Percentiles rank a stretch among this genome's conserved stretches.
These are phyloP conservation scores for Glycyrrhiza uralensis DNA, from an alignment of 306 rosid species.

Conservation along the genomic window DNA sequence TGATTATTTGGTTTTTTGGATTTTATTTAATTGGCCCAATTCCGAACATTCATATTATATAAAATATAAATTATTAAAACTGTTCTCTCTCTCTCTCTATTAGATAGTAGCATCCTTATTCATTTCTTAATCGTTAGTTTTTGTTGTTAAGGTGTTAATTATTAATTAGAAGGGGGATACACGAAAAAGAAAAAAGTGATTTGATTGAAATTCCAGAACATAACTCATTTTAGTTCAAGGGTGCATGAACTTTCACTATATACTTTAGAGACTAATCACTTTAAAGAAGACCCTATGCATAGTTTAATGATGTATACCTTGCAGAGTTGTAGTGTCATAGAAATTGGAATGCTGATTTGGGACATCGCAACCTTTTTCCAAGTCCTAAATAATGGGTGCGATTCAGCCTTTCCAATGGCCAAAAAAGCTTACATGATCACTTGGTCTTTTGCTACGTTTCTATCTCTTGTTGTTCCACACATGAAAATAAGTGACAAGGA, in stretches of 20 bases:
- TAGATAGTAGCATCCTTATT: too few relatives aligned
- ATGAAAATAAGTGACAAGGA: slow-evolving; percentile 18
- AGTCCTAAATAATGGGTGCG: background rate
- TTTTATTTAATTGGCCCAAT: too few relatives aligned
- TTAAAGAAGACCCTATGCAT: background rate
- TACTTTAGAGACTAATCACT: background rate
- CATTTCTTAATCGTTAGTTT: too few relatives aligned
- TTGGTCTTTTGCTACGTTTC: background rate
- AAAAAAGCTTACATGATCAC: background rate
- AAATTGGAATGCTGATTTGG: slow-evolving; percentile 12
- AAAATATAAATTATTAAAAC: too few relatives aligned
- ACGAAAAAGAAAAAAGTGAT: background rate
- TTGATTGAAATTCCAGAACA: too few relatives aligned
- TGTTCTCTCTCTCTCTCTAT: too few relatives aligned
- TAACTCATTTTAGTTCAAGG: background rate
- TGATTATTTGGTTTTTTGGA: too few relatives aligned
- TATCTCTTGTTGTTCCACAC: background rate
- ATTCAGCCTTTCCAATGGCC: background rate
- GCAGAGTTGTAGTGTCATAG: background rate
- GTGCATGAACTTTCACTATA: background rate
- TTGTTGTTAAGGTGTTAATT: too few relatives aligned
- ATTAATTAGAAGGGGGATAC: too few relatives aligned
- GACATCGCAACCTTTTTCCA: background rate
- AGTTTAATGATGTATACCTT: background rate
- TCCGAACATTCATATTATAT: too few relatives aligned